Conservation (phyloP, 352 stramenopile genomes). For the Phytophthora pisi region DNA sequence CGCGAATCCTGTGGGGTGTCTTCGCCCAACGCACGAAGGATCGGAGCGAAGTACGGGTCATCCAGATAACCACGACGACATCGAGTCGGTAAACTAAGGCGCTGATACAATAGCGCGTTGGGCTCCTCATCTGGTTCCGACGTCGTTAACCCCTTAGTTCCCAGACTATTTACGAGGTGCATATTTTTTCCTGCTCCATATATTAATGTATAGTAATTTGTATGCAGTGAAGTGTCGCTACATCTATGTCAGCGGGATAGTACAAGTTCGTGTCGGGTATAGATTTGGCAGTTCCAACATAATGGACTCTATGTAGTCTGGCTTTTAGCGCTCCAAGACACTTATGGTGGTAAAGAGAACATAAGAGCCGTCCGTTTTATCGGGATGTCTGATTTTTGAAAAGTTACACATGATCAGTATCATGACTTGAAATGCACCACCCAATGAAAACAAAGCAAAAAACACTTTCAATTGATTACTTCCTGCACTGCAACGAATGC, state of each 20-base stretch:
- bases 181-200: too few relatives aligned
- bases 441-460: constrained; percentile 4
- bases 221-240: too few relatives aligned
- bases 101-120: neutral
- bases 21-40: neutral
- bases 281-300: too few relatives aligned
- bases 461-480: neutral
- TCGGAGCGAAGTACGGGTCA: neutral
- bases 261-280: too few relatives aligned
- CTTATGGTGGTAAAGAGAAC: too few relatives aligned
- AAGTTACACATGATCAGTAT: constrained; percentile 9
- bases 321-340: too few relatives aligned
- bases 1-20: neutral
- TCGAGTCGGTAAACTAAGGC: neutral
- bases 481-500: neutral
- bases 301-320: too few relatives aligned
- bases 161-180: too few relatives aligned
- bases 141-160: neutral
- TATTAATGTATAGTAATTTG: too few relatives aligned
- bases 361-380: neutral
- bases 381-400: constrained; percentile 1
- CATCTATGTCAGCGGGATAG: too few relatives aligned
- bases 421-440: neutral
- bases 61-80: neutral
- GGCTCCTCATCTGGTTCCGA: neutral